Base-by-base conservation (phyloP, 2,329 filamentous ascomycete species). In the Trichoderma endophyticum region DNA sequence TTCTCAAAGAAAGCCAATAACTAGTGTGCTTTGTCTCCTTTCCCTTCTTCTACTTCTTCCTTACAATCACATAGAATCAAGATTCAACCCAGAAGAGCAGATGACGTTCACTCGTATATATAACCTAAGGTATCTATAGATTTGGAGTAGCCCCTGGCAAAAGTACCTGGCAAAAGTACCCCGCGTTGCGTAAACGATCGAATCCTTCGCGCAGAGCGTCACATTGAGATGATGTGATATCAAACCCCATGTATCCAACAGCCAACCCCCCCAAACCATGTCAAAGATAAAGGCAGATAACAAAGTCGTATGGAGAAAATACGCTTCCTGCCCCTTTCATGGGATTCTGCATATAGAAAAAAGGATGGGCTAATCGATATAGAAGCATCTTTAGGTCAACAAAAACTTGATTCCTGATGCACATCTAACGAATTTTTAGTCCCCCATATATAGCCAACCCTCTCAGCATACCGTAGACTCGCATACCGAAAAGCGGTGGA, bases 381-480 rank as follows among this genome's bases (percentile, higher is more conserved):
- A 34, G 24, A n/a, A 61, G 51, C 65, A 68, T 48, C 56, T 39
- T n/a, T 24, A 34, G 26, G 39, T 32, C n/a, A 21, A 60, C 65
- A 61, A 69, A 39, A 51, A 54, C 67, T 70, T 61, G 67, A 36
- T 61, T 54, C 57, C 57, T 62, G 67, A 54, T 61, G 65, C 65
- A 60, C n/a, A 28, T 70, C 43, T 62, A 63, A 70, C 67, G 32
- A 56, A 28, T 56, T 54, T 65, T 70, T 34, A 54, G 39, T 61
- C 51, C 57, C 21, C 39, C 32, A n/a, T 62, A 70, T 66, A 66
- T 71, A 71, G 28, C 70, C 70, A 71, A 67, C 39, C 61, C 61
- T 28, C 63, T 71, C 63, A 62, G 56, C 43, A 56, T 54, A 43
- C 43, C 43, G 43, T 39, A 62, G 59, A 28, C 32, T 48, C 43